Percentiles rank a stretch among this genome's conserved stretches.
Conservation (phyloP, 2,329 filamentous ascomycete genomes). For the Dothideomycetes sp. region DNA sequence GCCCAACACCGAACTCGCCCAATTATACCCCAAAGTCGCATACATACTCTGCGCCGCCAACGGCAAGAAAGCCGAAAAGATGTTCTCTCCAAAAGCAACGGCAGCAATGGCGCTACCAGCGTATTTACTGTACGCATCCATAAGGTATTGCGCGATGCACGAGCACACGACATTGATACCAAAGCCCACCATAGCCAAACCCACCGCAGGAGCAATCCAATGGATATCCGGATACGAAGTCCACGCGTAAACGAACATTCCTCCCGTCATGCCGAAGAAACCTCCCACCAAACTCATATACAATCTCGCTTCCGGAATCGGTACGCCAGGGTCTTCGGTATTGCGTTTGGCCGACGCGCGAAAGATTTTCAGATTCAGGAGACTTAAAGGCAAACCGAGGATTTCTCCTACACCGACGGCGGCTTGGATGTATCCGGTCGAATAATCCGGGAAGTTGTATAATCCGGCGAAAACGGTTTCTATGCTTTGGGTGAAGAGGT, state of each 20-base stretch:
- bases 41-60: conserved; percentile 42
- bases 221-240: conserved; percentile 33
- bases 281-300: conserved; percentile 36
- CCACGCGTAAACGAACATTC: conserved; percentile 46
- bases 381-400: conserved; percentile 25
- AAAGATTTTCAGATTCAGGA: conserved; percentile 31
- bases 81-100: conserved; percentile 41
- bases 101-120: conserved; percentile 42
- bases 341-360: conserved; percentile 29
- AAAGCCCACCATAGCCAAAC: conserved; percentile 40
- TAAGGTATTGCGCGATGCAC: conserved; percentile 40
- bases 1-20: conserved; percentile 40
- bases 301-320: conserved; percentile 38
- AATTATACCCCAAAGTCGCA: conserved; percentile 38
- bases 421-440: conserved; percentile 37
- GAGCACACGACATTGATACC: conserved; percentile 40
- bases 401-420: conserved; percentile 39
- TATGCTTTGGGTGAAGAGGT: conserved; percentile 42
- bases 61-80: conserved; percentile 40
- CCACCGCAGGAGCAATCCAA: conserved; percentile 41
- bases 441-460: conserved; percentile 34
- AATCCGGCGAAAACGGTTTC: conserved; percentile 33
- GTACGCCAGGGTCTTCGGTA: conserved; percentile 26
- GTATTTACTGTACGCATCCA: conserved; percentile 42
- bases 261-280: conserved; percentile 39